Evolutionary conservation across 805 yeast species (phyloP).

Genomic region (Zygosaccharomyces bisporus): DNA sequence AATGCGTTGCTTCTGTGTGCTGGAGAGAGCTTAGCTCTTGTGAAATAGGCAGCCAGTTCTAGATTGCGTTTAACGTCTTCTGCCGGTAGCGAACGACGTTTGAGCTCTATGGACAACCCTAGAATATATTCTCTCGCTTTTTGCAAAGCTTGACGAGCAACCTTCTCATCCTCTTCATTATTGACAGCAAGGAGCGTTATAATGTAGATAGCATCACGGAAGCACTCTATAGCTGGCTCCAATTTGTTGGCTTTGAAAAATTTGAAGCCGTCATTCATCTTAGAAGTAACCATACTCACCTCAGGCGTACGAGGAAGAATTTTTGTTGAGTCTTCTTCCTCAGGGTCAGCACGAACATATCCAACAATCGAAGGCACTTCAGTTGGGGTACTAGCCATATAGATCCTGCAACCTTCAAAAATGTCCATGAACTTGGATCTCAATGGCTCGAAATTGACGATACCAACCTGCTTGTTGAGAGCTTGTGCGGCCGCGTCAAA

Average conservation of each 20-base stretch:
- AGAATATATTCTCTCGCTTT: slow-evolving; percentile 86
- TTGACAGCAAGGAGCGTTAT: slow-evolving; percentile 68
- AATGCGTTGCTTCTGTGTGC: slow-evolving; percentile 84
- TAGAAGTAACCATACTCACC: slow-evolving; percentile 56
- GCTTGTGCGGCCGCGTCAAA: slow-evolving; percentile 94
- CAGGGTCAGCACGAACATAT: slow-evolving; percentile 61
- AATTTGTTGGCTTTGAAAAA: slow-evolving; percentile 80
- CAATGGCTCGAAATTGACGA: slow-evolving; percentile 82
- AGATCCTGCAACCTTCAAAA: slow-evolving; percentile 74
- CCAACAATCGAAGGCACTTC: slow-evolving; percentile 69
- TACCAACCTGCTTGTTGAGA: slow-evolving; percentile 84
- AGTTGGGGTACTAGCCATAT: slow-evolving; percentile 61
- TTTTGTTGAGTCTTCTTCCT: slow-evolving; percentile 47
- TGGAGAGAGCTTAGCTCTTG: slow-evolving; percentile 74
- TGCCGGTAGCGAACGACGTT: slow-evolving; percentile 75
- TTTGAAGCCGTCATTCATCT: slow-evolving; percentile 68
- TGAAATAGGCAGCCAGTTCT: slow-evolving; percentile 94
- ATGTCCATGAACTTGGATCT: slow-evolving; percentile 78
- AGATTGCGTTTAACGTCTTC: slow-evolving; percentile 76
- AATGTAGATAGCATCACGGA: slow-evolving; percentile 76
- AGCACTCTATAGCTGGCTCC: slow-evolving; percentile 71
- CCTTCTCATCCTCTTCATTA: slow-evolving; percentile 69
- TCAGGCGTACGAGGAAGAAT: slow-evolving; percentile 73
- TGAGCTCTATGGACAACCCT: slow-evolving; percentile 86
- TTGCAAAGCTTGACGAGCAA: slow-evolving; percentile 64